phyloP scores from a whole-genome alignment of 1,139 yeast genomes.

The Yamadazyma trypodendri region DNA sequence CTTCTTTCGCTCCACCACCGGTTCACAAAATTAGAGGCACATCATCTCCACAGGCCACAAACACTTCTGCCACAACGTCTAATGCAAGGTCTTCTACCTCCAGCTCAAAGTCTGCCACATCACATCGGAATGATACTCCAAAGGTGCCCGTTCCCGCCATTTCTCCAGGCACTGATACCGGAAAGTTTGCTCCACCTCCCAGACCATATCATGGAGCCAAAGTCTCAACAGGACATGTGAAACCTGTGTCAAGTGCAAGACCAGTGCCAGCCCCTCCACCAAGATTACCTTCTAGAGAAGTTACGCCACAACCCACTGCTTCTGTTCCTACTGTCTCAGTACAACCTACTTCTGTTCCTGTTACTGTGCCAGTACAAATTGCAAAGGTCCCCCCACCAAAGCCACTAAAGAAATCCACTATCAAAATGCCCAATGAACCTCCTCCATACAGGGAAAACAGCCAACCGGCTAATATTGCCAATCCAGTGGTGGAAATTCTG shows the following conservation, averaged over 20 bases:
- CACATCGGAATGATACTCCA: constrained; percentile 1
- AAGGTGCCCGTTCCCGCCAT: constrained; percentile 12
- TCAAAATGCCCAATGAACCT: constrained; percentile 18
- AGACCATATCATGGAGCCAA: constrained; percentile 13
- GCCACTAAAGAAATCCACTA: constrained; percentile 32
- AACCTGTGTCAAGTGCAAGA: constrained; percentile 3
- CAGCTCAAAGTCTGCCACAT: constrained; percentile 11
- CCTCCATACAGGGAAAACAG: constrained; percentile 24
- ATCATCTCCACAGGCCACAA: constrained; percentile 3
- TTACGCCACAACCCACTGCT: neutral
- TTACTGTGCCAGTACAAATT: constrained; percentile 1
- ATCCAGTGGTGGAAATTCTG: constrained; percentile 2
- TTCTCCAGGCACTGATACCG: constrained; percentile 13
- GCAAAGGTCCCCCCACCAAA: constrained; percentile 40
- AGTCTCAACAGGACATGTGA: too few species aligned
- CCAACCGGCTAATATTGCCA: neutral
- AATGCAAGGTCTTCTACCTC: neutral
- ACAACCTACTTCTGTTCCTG: neutral
- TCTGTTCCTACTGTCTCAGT: neutral
- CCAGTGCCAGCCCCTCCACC: constrained; percentile 14
- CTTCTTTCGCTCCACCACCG: constrained; percentile 46
- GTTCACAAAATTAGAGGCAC: constrained; percentile 24
- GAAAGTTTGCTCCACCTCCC: constrained; percentile 20
- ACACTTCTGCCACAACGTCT: constrained; percentile 3
- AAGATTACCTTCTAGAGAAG: constrained; percentile 13